Evolutionary conservation across 306 rosid species (phyloP), one percentile per base, ranked within the genome.

Genomic region (Casuarina cunninghamiana): DNA sequence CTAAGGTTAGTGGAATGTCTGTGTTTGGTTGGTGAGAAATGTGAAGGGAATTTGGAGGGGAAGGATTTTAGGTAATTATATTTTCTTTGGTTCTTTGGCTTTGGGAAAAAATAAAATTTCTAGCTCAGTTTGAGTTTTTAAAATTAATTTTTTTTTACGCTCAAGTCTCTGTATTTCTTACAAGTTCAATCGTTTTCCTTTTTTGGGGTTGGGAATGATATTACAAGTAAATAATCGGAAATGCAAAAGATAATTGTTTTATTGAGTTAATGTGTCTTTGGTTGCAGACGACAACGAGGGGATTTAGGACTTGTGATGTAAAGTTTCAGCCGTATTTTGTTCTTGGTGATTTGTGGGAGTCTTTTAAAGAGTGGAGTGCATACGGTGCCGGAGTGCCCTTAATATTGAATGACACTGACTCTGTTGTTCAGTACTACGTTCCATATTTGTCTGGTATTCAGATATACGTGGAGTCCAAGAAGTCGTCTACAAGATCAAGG

Each of bases 331-430:
- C 98, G 16, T 89, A 86, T 77, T 94, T 94, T 80, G 86, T 87
- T 15, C 93, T 94, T 11, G 88, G 91, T 72, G 96, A 94, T 83
- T 74, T 94, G 53, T 94, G 98, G 98, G 97, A 91, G 78, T 89
- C 96, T 16, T 94, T 94, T 70, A 83, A 85, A 85, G 98, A 94
- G 60, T 90, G 97, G 98, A 94, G 98, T 73, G 98, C 97, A 38
- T 94, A 94, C 69, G 98, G 98, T 12, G 96, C 93, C 21, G 98
- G 98, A 78, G 98, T 94, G 76, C 98, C 98, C 8, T 88, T 94
- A 74, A 86, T 94, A 61, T 75, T 94, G 58, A 89, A 94, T 77
- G 94, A 85, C 74, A 85, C 83, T 41, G 93, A 90, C 58, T 79
- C 86, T 74, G 94, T 94, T 46, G 88, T 90, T 79, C 98, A 94